Percentiles rank a stretch among this genome's conserved stretches.
phyloP scores from a whole-genome alignment of 306 rosid species.

The Vigna hirtella region DNA sequence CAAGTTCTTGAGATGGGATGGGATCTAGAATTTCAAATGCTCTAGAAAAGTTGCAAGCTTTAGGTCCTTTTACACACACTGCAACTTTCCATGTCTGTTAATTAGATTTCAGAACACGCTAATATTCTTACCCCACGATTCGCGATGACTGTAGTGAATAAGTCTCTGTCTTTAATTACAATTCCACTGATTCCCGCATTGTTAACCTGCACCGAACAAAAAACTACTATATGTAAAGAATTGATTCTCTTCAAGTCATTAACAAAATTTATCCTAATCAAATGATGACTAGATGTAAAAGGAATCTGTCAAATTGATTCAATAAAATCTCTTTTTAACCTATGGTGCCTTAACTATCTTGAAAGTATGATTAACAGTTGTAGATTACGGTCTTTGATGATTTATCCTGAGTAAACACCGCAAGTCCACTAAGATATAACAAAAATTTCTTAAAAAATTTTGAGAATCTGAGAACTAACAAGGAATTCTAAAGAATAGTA shows the following conservation, averaged over 20 bases:
- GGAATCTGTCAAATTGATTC: not conserved
- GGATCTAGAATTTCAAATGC: not conserved
- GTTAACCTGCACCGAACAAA: slow-evolving; percentile 48
- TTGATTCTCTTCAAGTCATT: not conserved
- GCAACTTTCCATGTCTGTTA: not conserved
- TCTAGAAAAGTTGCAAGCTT: not conserved
- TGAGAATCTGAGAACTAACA: no score
- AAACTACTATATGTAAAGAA: not conserved
- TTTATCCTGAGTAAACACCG: no score
- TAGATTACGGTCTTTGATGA: no score
- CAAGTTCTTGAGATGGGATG: no score
- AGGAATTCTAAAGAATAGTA: no score
- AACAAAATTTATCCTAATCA: no score
- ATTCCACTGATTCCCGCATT: slow-evolving; percentile 59
- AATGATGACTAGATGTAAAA: not conserved
- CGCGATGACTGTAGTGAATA: not conserved
- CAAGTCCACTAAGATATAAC: no score
- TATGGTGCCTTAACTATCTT: no score
- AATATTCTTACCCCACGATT: slow-evolving; percentile 28
- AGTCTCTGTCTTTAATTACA: slow-evolving; percentile 18
- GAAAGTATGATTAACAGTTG: no score
- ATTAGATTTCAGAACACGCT: not conserved
- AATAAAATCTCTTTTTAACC: not conserved
- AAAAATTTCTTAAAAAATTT: no score
- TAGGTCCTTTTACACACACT: not conserved